These are phyloP conservation scores for Magnusiomyces ingens DNA, from an alignment of 1,139 yeast species.

Conservation along the genomic window DNA sequence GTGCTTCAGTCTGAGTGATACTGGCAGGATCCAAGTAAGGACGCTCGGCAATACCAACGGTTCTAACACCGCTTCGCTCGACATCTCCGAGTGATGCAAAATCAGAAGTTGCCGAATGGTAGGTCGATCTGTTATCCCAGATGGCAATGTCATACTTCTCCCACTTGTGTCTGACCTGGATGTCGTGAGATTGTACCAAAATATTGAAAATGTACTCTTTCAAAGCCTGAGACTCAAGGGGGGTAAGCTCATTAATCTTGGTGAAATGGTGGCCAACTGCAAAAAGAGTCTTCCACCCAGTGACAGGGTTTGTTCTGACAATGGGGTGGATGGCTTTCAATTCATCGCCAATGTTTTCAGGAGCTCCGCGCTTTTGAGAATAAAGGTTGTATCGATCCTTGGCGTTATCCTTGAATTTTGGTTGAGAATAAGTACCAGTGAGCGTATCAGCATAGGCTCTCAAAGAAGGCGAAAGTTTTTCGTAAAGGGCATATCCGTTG, in stretches of 20 bases:
- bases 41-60: slow-evolving; percentile 49
- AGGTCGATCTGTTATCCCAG: slow-evolving; percentile 27
- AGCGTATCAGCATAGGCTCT: slow-evolving; percentile 38
- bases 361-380: slow-evolving; percentile 32
- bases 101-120: slow-evolving; percentile 21
- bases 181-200: slow-evolving; percentile 37
- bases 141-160: slow-evolving; percentile 46
- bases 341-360: slow-evolving; percentile 30
- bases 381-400: slow-evolving; percentile 36
- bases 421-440: slow-evolving; percentile 28
- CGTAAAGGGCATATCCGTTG: slow-evolving; percentile 42
- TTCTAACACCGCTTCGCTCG: slow-evolving; percentile 54
- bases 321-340: slow-evolving; percentile 37
- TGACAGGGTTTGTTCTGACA: slow-evolving; percentile 43
- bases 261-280: slow-evolving; percentile 39
- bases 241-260: slow-evolving; percentile 37
- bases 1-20: too few relatives aligned
- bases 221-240: slow-evolving; percentile 34
- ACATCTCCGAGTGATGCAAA: slow-evolving; percentile 5
- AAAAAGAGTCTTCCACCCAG: slow-evolving; percentile 42
- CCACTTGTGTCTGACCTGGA: slow-evolving; percentile 47
- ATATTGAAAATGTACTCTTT: slow-evolving; percentile 39
- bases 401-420: slow-evolving; percentile 31
- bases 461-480: slow-evolving; percentile 40
- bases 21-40: slow-evolving; percentile 48